Evolutionary conservation across 2,329 filamentous ascomycete species (phyloP).

Genomic region (Cytospora piceicola): DNA sequence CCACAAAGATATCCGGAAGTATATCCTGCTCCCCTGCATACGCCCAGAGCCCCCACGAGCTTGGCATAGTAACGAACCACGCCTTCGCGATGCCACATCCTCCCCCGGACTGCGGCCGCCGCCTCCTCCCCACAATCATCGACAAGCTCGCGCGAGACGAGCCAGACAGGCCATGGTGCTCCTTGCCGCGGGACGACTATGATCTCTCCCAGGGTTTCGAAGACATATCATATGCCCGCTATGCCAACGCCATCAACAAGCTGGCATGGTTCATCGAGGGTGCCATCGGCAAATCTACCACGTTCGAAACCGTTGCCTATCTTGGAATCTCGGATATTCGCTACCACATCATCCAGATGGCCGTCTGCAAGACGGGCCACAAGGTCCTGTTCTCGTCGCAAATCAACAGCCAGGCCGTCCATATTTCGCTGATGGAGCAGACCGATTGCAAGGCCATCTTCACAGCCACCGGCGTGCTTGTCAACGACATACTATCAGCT

Average conservation of each 20-base stretch:
- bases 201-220: conserved; percentile 34
- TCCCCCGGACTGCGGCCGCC: conserved; percentile 24
- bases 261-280: conserved; percentile 33
- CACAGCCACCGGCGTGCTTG: conserved; percentile 29
- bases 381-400: conserved; percentile 34
- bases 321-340: conserved; percentile 32
- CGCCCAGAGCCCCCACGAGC: conserved; percentile 3
- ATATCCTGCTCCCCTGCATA: background rate
- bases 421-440: conserved; percentile 33
- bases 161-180: conserved; percentile 32
- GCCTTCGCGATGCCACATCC: conserved; percentile 2
- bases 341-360: conserved; percentile 35
- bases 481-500: conserved; percentile 31
- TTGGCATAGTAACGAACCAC: conserved; percentile 17
- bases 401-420: conserved; percentile 32
- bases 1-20: background rate
- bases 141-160: conserved; percentile 32
- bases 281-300: conserved; percentile 30
- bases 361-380: conserved; percentile 35
- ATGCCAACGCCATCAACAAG: conserved; percentile 34
- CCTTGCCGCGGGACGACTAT: conserved; percentile 34
- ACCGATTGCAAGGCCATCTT: conserved; percentile 32
- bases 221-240: conserved; percentile 30
- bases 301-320: conserved; percentile 33
- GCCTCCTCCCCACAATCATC: conserved; percentile 31